Base-by-base conservation (phyloP, 2,329 filamentous ascomycete genomes). In the Cercospora sp. region DNA sequence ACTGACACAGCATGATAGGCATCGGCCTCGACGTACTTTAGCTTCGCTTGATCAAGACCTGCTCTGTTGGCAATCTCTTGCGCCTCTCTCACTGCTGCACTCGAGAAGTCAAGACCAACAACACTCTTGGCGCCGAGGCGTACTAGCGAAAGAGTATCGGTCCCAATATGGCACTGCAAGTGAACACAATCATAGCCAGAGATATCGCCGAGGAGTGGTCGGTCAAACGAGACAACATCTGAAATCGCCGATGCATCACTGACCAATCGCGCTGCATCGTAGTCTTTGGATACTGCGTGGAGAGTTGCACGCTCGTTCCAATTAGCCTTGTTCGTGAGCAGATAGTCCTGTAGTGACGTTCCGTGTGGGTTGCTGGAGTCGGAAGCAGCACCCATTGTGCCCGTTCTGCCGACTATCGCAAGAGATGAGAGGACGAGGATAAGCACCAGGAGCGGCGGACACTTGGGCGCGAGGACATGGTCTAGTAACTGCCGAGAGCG, bases 101-200 rank as follows among this genome's bases (percentile, higher is more conserved):
- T 28, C 45, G 67, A 70, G 61, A 73, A 70, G 33, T 73, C 72
- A 2, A 73, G 67, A n/a, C 71, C 72, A 16, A 59, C 48, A 31
- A 73, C 72, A 16, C 55, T 61, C 2, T 63, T 65, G 13, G 72
- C 71, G 12, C 72, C 72, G 5, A 63, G 67, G n/a, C 72, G 68
- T 7, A 69, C 69, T 8, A 73, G 68, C 1, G 72, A 73, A 8
- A 73, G 71, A 8, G 72, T 73, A 64, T 73, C 71, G 23, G 72
- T 73, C 10, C 67, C 72, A 45, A 74, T 73, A 51, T 73, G 70
- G 65, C 71, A 74, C 66, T 74, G 71, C 28, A 74, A 64, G 66
- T 74, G 72, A n/a, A 69, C 66, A 40, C 70, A 55, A 7, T 65
- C 31, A 2, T 68, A 60, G 23, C 30, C 40, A 3, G 42, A 18